Base-by-base conservation (phyloP, 2,329 filamentous ascomycete genomes). In the Thermochaetoides dissita region DNA sequence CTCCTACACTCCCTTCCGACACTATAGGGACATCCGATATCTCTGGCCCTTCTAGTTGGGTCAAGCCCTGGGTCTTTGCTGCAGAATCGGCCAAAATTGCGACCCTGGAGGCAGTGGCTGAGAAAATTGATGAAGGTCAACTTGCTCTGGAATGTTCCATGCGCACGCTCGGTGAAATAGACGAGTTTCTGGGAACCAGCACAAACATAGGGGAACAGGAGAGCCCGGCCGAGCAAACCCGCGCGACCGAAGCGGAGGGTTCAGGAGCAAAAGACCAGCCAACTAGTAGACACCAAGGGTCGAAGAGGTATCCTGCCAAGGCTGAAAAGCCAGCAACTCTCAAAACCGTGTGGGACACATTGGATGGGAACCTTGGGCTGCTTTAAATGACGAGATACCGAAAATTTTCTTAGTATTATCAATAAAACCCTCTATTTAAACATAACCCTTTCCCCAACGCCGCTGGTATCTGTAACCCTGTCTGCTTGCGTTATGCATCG, bases 1-100 rank as follows among this genome's bases (percentile, higher is more conserved):
- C 17, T 24, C 17, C 17, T 24, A 24, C 17, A 24, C 17, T 24
- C 17, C 3, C 17, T 24, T 24, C 17, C 17, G 17, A 5, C 17
- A 5, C 17, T 24, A 24, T 24, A 24, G 34, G 34, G 6, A n/a
- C 31, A n/a, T 9, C 31, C 3, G 31, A 33, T n/a, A n/a, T n/a
- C 3, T 55, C 62, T 10, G 62, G 65, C 36, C 56, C 68, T 3
- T 60, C 64, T 12, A 58, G 54, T 30, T 63, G 65, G 36, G 63
- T 75, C 38, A 66, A 68, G 46, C 69, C 70, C 8, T 81, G 77
- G 76, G 66, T 75, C 7, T 68, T 66, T 50, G 74, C 77, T 1
- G 69, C 74, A 1, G 71, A 79, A 43, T 66, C 72, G 3, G 73
- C 75, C 49, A 77, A 76, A 50, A 71, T 76, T 41, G 59, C 66